A percentile compares a stretch with the other conserved stretches of the same genome.
Evolutionary conservation across 768 basidiomycete species (phyloP).

Genomic region (Imleria badia): DNA sequence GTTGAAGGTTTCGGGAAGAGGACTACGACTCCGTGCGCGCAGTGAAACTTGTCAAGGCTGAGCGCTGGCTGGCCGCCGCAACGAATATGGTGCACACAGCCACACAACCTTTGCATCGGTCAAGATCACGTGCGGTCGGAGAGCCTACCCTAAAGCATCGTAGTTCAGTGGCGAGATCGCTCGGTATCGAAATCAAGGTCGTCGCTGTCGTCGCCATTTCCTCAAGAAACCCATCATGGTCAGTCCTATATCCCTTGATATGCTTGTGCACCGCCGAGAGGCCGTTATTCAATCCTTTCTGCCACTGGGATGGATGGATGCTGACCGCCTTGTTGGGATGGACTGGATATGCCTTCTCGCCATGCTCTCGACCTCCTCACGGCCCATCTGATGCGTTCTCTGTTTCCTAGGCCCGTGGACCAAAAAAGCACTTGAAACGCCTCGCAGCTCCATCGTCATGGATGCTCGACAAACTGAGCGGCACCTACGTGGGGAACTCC

Average conservation of each 20-base stretch:
- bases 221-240: conserved; percentile 35
- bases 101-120: not conserved
- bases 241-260: conserved; percentile 19
- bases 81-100: conserved; percentile 11
- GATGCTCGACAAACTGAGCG: conserved; percentile 99
- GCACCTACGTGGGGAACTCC: conserved; percentile 73
- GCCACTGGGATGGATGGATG: conserved; percentile 30
- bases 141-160: conserved; percentile 27
- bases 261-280: not conserved
- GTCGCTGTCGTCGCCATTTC: conserved; percentile 18
- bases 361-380: not conserved
- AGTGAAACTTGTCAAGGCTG: not conserved
- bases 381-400: conserved; percentile 14
- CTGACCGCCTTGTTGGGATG: conserved; percentile 16
- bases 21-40: not conserved
- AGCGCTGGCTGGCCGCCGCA: not conserved
- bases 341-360: conserved; percentile 2
- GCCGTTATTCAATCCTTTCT: not conserved
- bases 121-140: conserved; percentile 20
- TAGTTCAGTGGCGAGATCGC: not conserved
- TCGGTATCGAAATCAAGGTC: conserved; percentile 24
- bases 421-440: conserved; percentile 99
- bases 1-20: not conserved
- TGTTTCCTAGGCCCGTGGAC: conserved; percentile 81
- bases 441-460: conserved; percentile 96